Evolutionary conservation across 148 eudicot species (phyloP).

Genomic region (Rhododendron simsii): DNA sequence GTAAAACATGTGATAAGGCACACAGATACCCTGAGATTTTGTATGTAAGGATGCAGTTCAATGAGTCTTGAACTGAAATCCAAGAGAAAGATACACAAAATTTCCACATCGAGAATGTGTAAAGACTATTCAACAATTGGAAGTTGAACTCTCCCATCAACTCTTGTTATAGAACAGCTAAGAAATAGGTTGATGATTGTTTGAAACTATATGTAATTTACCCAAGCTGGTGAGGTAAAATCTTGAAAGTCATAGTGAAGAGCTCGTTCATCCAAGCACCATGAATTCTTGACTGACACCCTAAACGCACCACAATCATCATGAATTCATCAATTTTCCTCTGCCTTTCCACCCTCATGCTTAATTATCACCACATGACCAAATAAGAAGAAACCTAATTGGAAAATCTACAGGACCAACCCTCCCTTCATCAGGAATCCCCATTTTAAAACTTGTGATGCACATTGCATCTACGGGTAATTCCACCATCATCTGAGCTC

Average conservation of each 20-base stretch:
- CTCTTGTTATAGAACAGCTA: background rate
- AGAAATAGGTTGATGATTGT: background rate
- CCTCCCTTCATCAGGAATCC: background rate
- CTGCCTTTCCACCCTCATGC: background rate
- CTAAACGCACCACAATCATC: background rate
- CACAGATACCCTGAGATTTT: background rate
- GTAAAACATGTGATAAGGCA: background rate
- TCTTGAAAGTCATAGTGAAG: background rate
- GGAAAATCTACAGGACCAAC: background rate
- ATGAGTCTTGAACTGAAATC: background rate
- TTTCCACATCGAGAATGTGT: background rate
- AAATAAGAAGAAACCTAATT: background rate
- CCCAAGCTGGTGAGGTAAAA: background rate
- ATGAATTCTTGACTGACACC: constrained; percentile 1
- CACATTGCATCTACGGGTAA: background rate
- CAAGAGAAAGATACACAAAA: background rate
- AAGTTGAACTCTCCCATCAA: background rate
- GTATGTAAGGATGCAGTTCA: background rate
- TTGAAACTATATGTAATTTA: background rate
- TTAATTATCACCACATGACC: background rate
- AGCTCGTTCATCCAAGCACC: background rate
- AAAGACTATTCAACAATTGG: background rate
- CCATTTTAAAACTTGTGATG: background rate
- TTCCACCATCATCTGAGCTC: background rate
- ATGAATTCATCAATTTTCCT: background rate